A percentile compares a stretch with the other conserved stretches of the same genome.
phyloP scores from a whole-genome alignment of 805 yeast genomes.

The Debaryomyces castellii region DNA sequence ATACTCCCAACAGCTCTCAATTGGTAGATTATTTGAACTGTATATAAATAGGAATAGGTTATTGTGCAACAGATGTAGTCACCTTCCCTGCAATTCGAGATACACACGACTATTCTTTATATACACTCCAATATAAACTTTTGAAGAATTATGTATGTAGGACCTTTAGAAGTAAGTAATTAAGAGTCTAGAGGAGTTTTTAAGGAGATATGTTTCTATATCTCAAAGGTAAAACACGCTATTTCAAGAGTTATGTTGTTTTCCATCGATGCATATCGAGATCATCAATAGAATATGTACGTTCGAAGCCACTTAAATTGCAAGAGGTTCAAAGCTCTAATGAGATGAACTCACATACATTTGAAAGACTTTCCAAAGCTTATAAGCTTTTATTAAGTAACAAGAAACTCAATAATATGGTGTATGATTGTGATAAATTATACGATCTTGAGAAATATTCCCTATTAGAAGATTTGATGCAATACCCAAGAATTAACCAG shows the following conservation, averaged over 20 bases:
- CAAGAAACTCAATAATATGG: conserved; percentile 10
- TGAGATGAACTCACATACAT: conserved; percentile 4
- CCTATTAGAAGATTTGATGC: conserved; percentile 21
- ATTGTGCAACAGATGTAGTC: too few species aligned
- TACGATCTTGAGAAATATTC: conserved; percentile 9
- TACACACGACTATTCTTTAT: neutral
- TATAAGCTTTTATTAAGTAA: conserved; percentile 9
- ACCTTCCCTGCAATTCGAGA: too few species aligned
- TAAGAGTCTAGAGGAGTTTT: neutral
- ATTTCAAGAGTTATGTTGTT: neutral
- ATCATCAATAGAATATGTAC: neutral
- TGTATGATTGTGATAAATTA: conserved; percentile 12
- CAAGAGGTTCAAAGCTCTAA: conserved; percentile 2
- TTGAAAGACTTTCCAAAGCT: conserved; percentile 16
- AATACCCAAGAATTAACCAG: conserved; percentile 14
- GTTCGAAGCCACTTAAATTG: neutral
- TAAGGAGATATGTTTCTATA: neutral
- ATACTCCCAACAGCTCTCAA: too few species aligned
- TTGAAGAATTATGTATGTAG: neutral
- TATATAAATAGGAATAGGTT: too few species aligned
- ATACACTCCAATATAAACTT: neutral
- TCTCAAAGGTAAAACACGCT: neutral
- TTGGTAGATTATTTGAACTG: too few species aligned
- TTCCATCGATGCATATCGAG: neutral
- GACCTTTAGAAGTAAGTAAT: neutral